Evolutionary conservation across 78 protist genomes (phyloP), one percentile per base, ranked within the genome.

Genomic region (Dictyostelium citrinum): DNA sequence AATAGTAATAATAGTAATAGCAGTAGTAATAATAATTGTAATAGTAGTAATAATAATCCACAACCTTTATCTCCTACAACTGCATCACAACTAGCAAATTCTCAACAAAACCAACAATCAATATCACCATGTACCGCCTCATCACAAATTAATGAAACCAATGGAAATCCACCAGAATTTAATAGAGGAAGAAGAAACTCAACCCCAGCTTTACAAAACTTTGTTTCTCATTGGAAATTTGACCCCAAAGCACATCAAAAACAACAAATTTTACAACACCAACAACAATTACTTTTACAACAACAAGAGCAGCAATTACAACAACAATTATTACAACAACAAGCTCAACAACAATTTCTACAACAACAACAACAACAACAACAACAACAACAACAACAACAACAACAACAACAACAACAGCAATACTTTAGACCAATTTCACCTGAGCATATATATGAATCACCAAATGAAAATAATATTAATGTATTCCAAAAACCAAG

Each of bases 221-320:
- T 67, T 76, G 77, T 88, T 27, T 55, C 86, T 2, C 93, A 88
- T 45, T 88, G 93, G 93, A 76, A 78, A 33, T 78, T 49, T 46
- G 93, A 88, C 79, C 85, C 77, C 31, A 51, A 68, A 2, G 85
- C 80, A 1, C 64, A 67, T 5, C 86, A 78, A 68, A 78, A 61
- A 35, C 84, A 88, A 67, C 93, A 88, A 78, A 55, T 55, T 29
- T 27, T 12, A 55, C 84, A 80, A 80, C 74, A 80, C 35, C 84
- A 46, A 31, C 41, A 24, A 35, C 84, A 80, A 80, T 37, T 46
- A 14, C 72, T 55, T 24, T 17, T 35, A 22, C 72, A 80, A 33
- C 61, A 80, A 33, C 12, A 22, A 9, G 31, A 80, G 9, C 61
- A 45, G 58, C 20, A 58, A 16, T 31, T 6, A 31, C 72, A 55